A percentile compares a stretch with the other conserved stretches of the same genome.
These are phyloP conservation scores for Aspergillus baeticus DNA, from an alignment of 495 filamentous ascomycete genomes.

Conservation along the genomic window DNA sequence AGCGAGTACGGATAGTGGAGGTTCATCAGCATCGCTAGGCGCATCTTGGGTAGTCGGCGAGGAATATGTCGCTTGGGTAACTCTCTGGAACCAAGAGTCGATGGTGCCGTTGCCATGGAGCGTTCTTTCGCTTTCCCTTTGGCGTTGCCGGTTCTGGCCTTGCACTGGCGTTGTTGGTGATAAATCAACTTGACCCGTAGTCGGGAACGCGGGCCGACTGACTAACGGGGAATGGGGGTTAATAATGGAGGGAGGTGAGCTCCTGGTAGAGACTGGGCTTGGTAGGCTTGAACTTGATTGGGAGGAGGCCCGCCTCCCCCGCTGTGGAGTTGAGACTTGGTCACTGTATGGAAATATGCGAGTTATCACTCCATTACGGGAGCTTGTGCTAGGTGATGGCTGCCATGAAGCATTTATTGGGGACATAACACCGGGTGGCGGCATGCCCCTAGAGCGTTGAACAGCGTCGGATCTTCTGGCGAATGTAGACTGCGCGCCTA, in stretches of 20 bases:
- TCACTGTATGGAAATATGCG: neutral
- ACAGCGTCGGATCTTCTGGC: neutral
- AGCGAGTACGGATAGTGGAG: constrained; percentile 25
- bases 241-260: constrained; percentile 2
- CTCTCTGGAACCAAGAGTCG: constrained; percentile 40
- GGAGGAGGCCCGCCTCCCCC: neutral
- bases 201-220: neutral
- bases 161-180: neutral
- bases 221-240: constrained; percentile 1
- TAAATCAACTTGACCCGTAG: neutral
- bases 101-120: constrained; percentile 40
- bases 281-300: neutral
- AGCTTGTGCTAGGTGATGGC: neutral
- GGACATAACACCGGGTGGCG: neutral
- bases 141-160: constrained; percentile 5
- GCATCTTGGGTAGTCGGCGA: neutral
- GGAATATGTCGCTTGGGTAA: constrained; percentile 20
- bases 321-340: neutral
- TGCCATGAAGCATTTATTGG: neutral
- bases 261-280: constrained; percentile 4
- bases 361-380: neutral
- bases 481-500: neutral
- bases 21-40: constrained; percentile 3
- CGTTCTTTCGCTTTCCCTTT: constrained; percentile 30
- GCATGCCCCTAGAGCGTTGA: neutral